A percentile compares a stretch with the other conserved stretches of the same genome.
phyloP scores from a whole-genome alignment of 2,329 filamentous ascomycete species.

The Phaeosphaeria sp. region DNA sequence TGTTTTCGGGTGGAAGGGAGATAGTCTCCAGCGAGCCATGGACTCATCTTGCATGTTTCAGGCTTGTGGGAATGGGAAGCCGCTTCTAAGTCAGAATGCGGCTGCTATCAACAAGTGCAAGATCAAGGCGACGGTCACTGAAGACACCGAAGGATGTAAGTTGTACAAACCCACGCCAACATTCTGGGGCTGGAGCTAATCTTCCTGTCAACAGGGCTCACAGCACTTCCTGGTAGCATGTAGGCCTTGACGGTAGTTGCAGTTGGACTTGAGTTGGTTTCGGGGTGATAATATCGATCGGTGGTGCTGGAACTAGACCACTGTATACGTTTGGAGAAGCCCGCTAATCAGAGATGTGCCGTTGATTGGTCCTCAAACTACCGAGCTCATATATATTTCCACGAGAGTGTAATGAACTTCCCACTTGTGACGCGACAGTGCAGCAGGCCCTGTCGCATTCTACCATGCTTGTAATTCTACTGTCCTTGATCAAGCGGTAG shows the following conservation, averaged over 20 bases:
- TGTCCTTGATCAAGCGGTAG: no score
- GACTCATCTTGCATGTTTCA: conserved; percentile 27
- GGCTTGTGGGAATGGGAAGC: conserved; percentile 10
- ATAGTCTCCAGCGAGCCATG: conserved; percentile 52
- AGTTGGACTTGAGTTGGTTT: not conserved
- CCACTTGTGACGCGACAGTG: no score
- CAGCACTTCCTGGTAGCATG: not conserved
- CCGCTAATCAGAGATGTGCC: no score
- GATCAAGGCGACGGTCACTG: conserved; percentile 10
- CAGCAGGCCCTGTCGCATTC: no score
- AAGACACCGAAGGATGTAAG: conserved; percentile 16
- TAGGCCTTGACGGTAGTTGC: not conserved
- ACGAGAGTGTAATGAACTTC: no score
- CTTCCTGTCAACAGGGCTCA: conserved; percentile 1
- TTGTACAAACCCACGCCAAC: not conserved
- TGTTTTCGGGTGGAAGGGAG: conserved; percentile 59
- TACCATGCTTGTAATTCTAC: no score
- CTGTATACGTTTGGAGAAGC: no score
- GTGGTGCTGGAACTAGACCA: no score
- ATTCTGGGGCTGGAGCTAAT: not conserved
- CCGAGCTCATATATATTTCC: no score
- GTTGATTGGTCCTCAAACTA: no score
- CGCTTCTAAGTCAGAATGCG: conserved; percentile 11
- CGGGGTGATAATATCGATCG: no score
- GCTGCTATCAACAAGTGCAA: conserved; percentile 13